Conservation (phyloP, 163 green algal species). For the Scenedesmus sp. region DNA sequence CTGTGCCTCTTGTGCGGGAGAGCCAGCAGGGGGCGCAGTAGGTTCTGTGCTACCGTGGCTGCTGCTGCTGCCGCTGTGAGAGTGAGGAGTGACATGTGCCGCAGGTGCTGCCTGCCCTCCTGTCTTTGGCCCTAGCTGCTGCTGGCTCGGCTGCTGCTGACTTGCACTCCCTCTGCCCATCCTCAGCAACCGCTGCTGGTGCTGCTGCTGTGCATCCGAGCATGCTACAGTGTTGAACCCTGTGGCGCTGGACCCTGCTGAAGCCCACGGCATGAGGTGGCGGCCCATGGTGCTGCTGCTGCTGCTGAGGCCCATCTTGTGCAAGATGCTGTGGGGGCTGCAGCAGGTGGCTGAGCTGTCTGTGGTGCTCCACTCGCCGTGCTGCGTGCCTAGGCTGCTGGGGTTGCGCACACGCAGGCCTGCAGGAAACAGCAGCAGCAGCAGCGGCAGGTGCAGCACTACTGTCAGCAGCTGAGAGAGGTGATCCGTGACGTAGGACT, state of each 20-base stretch:
- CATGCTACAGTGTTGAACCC: background rate
- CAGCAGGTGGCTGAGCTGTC: slow-evolving; percentile 24
- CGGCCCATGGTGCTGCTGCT: slow-evolving; percentile 2
- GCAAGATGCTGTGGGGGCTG: slow-evolving; percentile 44
- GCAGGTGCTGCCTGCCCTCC: background rate
- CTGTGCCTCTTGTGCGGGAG: background rate
- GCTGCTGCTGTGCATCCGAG: background rate
- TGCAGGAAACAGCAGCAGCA: slow-evolving; percentile 2
- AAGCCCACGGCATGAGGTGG: slow-evolving; percentile 46
- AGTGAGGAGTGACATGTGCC: background rate
- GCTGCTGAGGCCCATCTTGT: slow-evolving; percentile 20
- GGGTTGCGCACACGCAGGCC: background rate
- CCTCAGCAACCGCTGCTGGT: background rate
- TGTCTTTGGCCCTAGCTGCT: background rate
- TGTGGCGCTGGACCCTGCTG: slow-evolving; percentile 13
- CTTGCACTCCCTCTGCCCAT: background rate
- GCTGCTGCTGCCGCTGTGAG: background rate
- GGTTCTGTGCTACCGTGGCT: slow-evolving; percentile 12
- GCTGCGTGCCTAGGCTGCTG: slow-evolving; percentile 31
- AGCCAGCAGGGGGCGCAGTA: background rate
- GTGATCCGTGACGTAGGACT: background rate
- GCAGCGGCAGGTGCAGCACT: background rate
- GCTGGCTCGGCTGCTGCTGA: slow-evolving; percentile 17
- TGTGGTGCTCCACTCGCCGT: slow-evolving; percentile 21
- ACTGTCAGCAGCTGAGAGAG: background rate